Evolutionary conservation across 768 basidiomycete genomes (phyloP).

Genomic region (Termitomyces sp.): DNA sequence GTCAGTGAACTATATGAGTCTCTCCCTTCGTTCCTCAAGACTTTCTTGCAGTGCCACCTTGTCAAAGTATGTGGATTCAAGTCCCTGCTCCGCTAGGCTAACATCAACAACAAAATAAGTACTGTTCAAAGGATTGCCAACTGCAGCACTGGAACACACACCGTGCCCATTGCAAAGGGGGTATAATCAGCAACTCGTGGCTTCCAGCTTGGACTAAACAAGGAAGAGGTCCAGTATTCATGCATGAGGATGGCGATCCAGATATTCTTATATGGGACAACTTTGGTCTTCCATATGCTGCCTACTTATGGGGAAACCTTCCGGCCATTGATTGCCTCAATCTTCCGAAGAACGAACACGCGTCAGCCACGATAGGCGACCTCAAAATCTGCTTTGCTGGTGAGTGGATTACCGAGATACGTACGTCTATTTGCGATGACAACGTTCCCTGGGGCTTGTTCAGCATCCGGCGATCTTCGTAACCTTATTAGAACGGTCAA

Average conservation of each 20-base stretch:
- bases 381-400: constrained; percentile 27
- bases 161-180: constrained; percentile 23
- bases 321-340: constrained; percentile 25
- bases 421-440: background rate
- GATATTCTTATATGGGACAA: background rate
- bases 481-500: constrained; percentile 28
- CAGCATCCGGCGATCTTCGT: constrained; percentile 26
- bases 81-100: too few relatives aligned
- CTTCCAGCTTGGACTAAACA: constrained; percentile 27
- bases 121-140: constrained; percentile 31
- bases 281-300: constrained; percentile 15
- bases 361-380: constrained; percentile 7
- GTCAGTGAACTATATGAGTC: constrained; percentile 9
- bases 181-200: constrained; percentile 23
- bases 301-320: constrained; percentile 21
- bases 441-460: background rate
- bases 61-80: constrained; percentile 6
- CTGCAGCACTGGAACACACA: constrained; percentile 27
- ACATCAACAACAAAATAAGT: constrained; percentile 16
- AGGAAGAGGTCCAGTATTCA: constrained; percentile 21
- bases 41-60: constrained; percentile 9
- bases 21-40: background rate
- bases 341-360: constrained; percentile 19
- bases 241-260: constrained; percentile 2
- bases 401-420: constrained; percentile 2